phyloP scores from a whole-genome alignment of 805 yeast species.

The Yarrowia osloensis region DNA sequence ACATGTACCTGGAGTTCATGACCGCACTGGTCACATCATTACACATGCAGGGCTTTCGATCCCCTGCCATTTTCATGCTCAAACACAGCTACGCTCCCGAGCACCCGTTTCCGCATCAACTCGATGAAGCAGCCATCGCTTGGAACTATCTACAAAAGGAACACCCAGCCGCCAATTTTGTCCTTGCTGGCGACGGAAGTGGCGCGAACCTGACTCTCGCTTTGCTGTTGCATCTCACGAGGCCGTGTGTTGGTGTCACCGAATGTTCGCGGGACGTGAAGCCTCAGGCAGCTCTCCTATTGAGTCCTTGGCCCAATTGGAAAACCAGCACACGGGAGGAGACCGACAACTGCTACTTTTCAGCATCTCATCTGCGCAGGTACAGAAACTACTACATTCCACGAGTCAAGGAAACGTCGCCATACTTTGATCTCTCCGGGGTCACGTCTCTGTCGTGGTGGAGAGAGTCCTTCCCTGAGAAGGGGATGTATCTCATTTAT shows the following conservation, averaged over 20 bases:
- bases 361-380: neutral
- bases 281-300: conserved; percentile 44
- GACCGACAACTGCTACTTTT: neutral
- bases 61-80: conserved; percentile 50
- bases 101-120: conserved; percentile 39
- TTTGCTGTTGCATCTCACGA: conserved; percentile 45
- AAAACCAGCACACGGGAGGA: neutral
- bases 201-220: conserved; percentile 51
- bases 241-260: conserved; percentile 39
- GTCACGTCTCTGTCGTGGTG: conserved; percentile 41
- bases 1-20: conserved; percentile 51
- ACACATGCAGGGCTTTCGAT: conserved; percentile 52
- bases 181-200: conserved; percentile 51
- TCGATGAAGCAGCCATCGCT: conserved; percentile 39
- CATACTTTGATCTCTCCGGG: conserved; percentile 31
- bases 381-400: conserved; percentile 11
- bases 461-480: conserved; percentile 47
- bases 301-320: conserved; percentile 42
- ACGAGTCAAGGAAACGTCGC: conserved; percentile 4
- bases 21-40: conserved; percentile 47
- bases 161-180: conserved; percentile 40
- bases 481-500: conserved; percentile 48
- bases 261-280: conserved; percentile 18
- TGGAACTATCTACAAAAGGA: conserved; percentile 42
- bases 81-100: conserved; percentile 38